These are phyloP conservation scores for Sugiyamaella marilandica DNA, from an alignment of 805 yeast genomes.

Conservation along the genomic window DNA sequence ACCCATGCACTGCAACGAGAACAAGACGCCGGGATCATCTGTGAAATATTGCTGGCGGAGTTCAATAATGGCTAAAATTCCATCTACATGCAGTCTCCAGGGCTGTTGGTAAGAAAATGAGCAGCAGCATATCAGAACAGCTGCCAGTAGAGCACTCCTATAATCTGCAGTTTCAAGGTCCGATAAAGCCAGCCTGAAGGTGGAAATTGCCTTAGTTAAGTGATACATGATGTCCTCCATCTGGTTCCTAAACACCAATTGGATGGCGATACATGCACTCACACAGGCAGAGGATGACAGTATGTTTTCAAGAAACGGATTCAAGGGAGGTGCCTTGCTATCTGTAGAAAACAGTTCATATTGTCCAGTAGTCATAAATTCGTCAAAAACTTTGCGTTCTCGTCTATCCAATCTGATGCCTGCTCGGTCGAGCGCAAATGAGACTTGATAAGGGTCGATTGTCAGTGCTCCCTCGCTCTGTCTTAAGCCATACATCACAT, in stretches of 20 bases:
- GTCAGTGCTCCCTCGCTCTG: not conserved
- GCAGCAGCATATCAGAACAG: constrained; percentile 3
- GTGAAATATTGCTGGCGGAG: not conserved
- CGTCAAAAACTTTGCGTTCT: not conserved
- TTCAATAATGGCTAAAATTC: constrained; percentile 5
- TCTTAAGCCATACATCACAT: not conserved
- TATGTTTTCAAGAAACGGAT: not conserved
- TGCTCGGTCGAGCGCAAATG: not conserved
- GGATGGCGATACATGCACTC: constrained; percentile 2
- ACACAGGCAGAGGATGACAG: not conserved
- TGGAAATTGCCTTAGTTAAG: not conserved
- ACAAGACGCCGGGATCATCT: not conserved
- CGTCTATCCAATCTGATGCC: not conserved
- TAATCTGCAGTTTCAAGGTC: not conserved
- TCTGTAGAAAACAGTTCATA: constrained; percentile 2
- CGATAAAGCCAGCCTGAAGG: not conserved
- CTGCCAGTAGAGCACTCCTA: not conserved
- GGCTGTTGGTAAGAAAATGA: constrained; percentile 5
- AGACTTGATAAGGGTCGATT: not conserved
- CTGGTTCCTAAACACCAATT: not conserved
- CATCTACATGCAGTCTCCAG: constrained; percentile 6
- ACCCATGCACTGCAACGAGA: constrained; percentile 2
- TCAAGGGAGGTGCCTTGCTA: not conserved
- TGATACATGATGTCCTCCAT: constrained; percentile 1
- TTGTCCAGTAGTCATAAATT: not conserved